Evolutionary conservation across 805 yeast genomes (phyloP), one percentile per base, ranked within the genome.

Genomic region (Jamesozyma jinghongensis): DNA sequence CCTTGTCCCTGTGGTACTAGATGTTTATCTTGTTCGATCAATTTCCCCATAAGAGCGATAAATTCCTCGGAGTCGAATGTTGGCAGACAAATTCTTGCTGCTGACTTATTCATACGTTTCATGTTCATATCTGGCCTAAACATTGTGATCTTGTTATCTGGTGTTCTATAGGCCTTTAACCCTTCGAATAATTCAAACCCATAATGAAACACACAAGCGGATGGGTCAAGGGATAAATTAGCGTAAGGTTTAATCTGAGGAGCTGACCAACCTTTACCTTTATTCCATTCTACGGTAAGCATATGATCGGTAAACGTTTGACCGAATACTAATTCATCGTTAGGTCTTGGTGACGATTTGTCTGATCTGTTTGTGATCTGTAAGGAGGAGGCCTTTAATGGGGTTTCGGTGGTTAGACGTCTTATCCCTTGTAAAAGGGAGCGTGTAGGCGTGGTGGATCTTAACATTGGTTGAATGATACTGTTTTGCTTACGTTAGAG

Each of bases 101-200:
- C 94, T 11, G 95, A 84, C 49, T 72, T 69, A 71, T 86, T 86
- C 86, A 90, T 79, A 68, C 97, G 79, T 34, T 58, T 74, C 95
- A 90, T 85, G 71, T 90, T 90, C 74, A 73, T 84, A 62, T 85
- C 85, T 34, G 94, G 84, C 63, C 98, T 78, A 73, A 90, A 90
- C 61, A 90, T 71, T 56, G 95, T 76, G 57, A 87, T 64, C 47
- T 79, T 63, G 46, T 81, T 83, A 37, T 79, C 66, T 20, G 65
- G 52, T 43, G 75, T 77, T 50, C 70, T 66, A 73, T 87, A 90
- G 12, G 97, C 97, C 71, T 90, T 90, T 69, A 90, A 70, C 50
- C 98, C 98, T 69, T 90, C 98, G 52, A 90, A 92, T 46, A 90
- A 75, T 64, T 86, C 95, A 59, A 92, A 90, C 4, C 94, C 90